Evolutionary conservation across 2,329 filamentous ascomycete genomes (phyloP), one percentile per base, ranked within the genome.

Genomic region (Alternaria metachromatica): DNA sequence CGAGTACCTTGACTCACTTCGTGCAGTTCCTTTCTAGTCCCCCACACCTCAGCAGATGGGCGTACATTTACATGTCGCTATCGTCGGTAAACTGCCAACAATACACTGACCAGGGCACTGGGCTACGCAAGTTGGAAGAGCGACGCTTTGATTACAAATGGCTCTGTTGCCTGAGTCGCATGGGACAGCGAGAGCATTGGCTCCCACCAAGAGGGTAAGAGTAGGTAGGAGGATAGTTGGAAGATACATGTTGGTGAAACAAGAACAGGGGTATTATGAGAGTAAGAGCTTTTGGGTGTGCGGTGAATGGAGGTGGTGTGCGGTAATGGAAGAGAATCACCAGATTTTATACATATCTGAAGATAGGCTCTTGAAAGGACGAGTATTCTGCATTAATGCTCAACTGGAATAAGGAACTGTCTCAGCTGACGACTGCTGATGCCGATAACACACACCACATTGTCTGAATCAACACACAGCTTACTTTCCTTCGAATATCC

Each of bases 401-500:
- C 5, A 41, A 41, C 1, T 41, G n/a, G 9, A 6, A 41, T 2
- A 11, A 11, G 37, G 0, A 9, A 18, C 0, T 41, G 11, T 18
- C 37, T 18, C 37, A 41, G 15, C 37, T 41, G 37, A 41, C 3
- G 9, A 18, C 5, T 3, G 9, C 15, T 41, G 9, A 41, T 41
- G 0, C 15, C n/a, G 8, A 10, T 1, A 41, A 2, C 37, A n/a
- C 37, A 41, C 10, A 10, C 37, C n/a, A 8, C 37, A 41, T 41
- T 41, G 0, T 0, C 37, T 9, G 10, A 1, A 41, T 41, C 13
- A 1, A 0, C 15, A 0, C 5, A 41, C n/a, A 18, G 15, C 37
- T 41, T 18, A 41, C 37, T 18, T 25, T 26, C 26, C 26, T 9
- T 26, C 26, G 26, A 26, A 26, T 2, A 9, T 26, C 8, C 10